Percentiles rank a stretch among this genome's conserved stretches.
Conservation (phyloP, 805 yeast species). For the Starmerella powellii region DNA sequence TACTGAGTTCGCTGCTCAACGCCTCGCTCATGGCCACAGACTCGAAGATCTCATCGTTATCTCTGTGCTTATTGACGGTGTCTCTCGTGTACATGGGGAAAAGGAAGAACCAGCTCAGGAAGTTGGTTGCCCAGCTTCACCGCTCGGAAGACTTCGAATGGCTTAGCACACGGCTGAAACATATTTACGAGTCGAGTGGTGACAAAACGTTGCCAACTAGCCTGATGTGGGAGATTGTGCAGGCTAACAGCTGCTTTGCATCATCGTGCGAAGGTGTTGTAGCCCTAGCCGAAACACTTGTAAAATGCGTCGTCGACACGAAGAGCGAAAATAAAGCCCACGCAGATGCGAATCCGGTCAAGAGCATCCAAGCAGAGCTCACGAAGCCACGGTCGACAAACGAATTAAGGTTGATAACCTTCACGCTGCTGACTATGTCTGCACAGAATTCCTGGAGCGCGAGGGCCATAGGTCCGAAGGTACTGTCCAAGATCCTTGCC, state of each 20-base stretch:
- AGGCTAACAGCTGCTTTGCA: slow-evolving; percentile 45
- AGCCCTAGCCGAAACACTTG: slow-evolving; percentile 25
- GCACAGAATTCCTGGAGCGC: slow-evolving; percentile 7
- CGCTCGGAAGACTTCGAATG: slow-evolving; percentile 28
- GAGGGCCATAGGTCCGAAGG: slow-evolving; percentile 7
- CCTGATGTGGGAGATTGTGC: slow-evolving; percentile 63
- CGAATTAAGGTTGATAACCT: background rate
- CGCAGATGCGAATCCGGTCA: too few relatives aligned
- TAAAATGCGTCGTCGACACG: background rate
- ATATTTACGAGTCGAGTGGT: slow-evolving; percentile 24
- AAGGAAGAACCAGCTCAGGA: slow-evolving; percentile 26
- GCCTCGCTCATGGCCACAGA: slow-evolving; percentile 32
- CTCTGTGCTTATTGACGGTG: slow-evolving; percentile 50
- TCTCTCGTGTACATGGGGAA: slow-evolving; percentile 55
- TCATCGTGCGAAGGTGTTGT: slow-evolving; percentile 31
- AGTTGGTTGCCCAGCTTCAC: slow-evolving; percentile 28
- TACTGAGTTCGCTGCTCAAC: slow-evolving; percentile 60
- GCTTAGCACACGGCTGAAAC: slow-evolving; percentile 10
- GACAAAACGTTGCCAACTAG: slow-evolving; percentile 39
- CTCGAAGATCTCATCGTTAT: slow-evolving; percentile 36
- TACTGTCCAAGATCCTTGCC: slow-evolving; percentile 2
- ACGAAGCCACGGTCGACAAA: too few relatives aligned
- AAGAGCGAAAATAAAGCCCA: too few relatives aligned
- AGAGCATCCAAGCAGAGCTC: too few relatives aligned
- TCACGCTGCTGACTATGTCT: slow-evolving; percentile 14